phyloP scores from a whole-genome alignment of 1,139 yeast genomes.

The Lodderomyces margitis region DNA sequence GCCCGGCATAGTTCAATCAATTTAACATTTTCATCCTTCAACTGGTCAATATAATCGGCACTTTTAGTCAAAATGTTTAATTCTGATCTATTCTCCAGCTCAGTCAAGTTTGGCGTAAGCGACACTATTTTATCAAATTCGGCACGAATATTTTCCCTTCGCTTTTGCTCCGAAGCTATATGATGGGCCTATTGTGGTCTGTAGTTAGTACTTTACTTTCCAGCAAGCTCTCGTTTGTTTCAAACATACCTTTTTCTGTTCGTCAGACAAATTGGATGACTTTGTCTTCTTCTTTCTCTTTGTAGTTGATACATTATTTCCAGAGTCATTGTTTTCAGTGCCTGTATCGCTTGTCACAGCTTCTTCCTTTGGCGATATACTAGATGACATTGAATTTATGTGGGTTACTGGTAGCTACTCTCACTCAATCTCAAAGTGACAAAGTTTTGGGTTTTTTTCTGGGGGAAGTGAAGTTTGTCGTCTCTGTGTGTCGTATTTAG shows the following conservation, averaged over 20 bases:
- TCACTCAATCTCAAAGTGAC: too few relatives aligned
- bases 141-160: slow-evolving; percentile 47
- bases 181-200: slow-evolving; percentile 40
- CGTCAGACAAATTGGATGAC: slow-evolving; percentile 38
- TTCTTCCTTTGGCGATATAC: slow-evolving; percentile 7
- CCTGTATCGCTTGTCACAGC: neutral
- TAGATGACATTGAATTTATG: slow-evolving; percentile 5
- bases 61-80: slow-evolving; percentile 45
- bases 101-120: slow-evolving; percentile 41
- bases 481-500: too few relatives aligned
- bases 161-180: slow-evolving; percentile 50
- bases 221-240: neutral
- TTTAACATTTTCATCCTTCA: slow-evolving; percentile 38
- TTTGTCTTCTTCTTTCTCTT: slow-evolving; percentile 23
- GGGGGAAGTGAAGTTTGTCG: too few relatives aligned
- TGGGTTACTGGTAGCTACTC: neutral
- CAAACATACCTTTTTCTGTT: slow-evolving; percentile 42
- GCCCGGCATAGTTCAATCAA: slow-evolving; percentile 34
- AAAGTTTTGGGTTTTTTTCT: neutral
- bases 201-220: slow-evolving; percentile 13
- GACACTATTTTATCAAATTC: slow-evolving; percentile 46
- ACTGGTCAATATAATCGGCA: slow-evolving; percentile 45
- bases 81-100: slow-evolving; percentile 46
- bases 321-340: neutral
- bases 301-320: slow-evolving; percentile 2